Evolutionary conservation across 371 early-diverging fungal genomes (phyloP), one percentile per base, ranked within the genome.

Genomic region (Zopfochytrium polystomum): DNA sequence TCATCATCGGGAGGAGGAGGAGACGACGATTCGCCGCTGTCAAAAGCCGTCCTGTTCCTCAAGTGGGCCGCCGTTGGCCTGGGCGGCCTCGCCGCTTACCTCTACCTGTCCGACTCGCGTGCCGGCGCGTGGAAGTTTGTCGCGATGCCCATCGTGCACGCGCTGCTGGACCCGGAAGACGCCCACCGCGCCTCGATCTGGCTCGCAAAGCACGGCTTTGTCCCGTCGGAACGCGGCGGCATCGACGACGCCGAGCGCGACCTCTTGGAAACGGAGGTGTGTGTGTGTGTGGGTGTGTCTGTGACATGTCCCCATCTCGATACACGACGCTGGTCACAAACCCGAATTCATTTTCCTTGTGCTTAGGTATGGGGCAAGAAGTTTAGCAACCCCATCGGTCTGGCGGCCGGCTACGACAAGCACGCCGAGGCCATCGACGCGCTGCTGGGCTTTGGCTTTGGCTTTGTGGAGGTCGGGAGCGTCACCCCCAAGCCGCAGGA

Each of bases 361-460:
- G 35, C 27, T 18, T 63, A 80, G 79, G 65, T 89, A 44, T 90
- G 82, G 80, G 86, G 85, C 46, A 82, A 84, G 65, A 74, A 56
- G 13, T 34, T 91, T 52, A 55, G 74, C 9, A 91, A 90, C 73
- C 92, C 92, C 0, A 66, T 92, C 18, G 90, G 91, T 4, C 65
- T 92, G 54, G 90, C 93, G 2, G 93, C 93, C 18, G 93, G 93
- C 13, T 92, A 82, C 58, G 91, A 91, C 73, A 92, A 92, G 76
- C 80, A 92, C 70, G 91, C 78, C 11, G 89, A 90, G 70, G 90
- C 86, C 6, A 77, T 90, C 29, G 92, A 91, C 65, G 75, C 82
- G 47, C 66, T 91, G 62, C 81, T 89, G 50, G 82, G 77, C 43
- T 72, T 90, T 51, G 93, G 93, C 18, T 92, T 91, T 68, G 92